Percentiles rank a stretch among this genome's conserved stretches.
phyloP scores from a whole-genome alignment of 805 yeast species.

The Wickerhamiella slavikovae region DNA sequence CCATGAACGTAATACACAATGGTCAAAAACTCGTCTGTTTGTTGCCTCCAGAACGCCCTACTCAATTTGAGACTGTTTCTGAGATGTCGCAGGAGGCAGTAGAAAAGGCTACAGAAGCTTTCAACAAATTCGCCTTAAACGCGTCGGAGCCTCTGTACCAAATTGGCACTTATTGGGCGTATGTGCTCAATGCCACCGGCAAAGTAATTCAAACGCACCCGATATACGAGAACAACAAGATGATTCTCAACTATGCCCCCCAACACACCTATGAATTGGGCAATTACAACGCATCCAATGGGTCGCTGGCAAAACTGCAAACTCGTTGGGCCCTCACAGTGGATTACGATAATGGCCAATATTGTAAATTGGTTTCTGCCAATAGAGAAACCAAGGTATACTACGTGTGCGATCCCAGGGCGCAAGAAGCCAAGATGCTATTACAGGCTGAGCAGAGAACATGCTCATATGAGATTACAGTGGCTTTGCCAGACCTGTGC shows the following conservation, averaged over 20 bases:
- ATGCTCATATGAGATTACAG: slow-evolving; percentile 9
- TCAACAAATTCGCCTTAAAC: too few relatives aligned
- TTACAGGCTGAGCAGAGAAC: slow-evolving; percentile 7
- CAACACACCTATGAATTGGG: not conserved
- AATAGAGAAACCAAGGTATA: slow-evolving; percentile 34
- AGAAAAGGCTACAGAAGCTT: too few relatives aligned
- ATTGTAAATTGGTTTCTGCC: slow-evolving; percentile 36
- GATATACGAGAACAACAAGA: not conserved
- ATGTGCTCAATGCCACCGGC: slow-evolving; percentile 29
- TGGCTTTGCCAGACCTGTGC: slow-evolving; percentile 8
- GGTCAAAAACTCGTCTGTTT: too few relatives aligned
- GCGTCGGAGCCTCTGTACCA: too few relatives aligned
- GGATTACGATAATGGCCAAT: slow-evolving; percentile 25
- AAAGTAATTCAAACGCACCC: slow-evolving; percentile 22
- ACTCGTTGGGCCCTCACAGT: slow-evolving; percentile 6
- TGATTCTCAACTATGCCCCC: not conserved
- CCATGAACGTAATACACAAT: too few relatives aligned
- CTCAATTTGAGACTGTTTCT: too few relatives aligned
- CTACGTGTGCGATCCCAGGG: slow-evolving; percentile 31
- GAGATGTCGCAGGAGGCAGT: too few relatives aligned
- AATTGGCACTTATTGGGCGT: slow-evolving; percentile 40
- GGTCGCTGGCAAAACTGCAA: slow-evolving; percentile 5
- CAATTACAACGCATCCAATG: not conserved
- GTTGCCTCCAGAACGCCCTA: too few relatives aligned
- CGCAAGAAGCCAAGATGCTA: slow-evolving; percentile 2